Base-by-base conservation (phyloP, 495 filamentous ascomycete species). In the Penicillium angulare region DNA sequence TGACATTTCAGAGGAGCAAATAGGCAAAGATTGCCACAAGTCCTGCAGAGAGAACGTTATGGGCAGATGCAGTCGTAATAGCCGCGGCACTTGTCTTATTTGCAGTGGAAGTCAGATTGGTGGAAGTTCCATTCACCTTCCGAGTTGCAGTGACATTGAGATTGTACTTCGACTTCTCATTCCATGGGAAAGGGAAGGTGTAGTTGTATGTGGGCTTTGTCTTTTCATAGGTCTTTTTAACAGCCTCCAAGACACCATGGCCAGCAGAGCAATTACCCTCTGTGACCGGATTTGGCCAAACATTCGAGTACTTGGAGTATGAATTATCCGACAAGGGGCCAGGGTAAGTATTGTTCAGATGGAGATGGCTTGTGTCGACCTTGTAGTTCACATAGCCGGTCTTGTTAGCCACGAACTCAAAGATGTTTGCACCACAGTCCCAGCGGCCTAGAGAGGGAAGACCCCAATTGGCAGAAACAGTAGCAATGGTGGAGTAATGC, bases 371-470 rank as follows among this genome's bases (percentile, higher is more conserved):
- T 21, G 65, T 74, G 51, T 78, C 64, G 32, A 79, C 74, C 1
- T 71, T 48, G 35, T 68, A 74, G 55, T 80, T 87, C 48, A 62
- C 54, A 56, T 86, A 86, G 23, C 79, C 80, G 5, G 78, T 79
- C 56, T 72, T 70, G 46, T 81, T 76, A 18, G 83, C 79, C 20
- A 85, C 80, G 7, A 84, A 65, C 42, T 79, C 56, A 50, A 87
- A 83, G 13, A 88, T 74, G 49, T 89, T 89, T 27, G 86, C 85
- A 54, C 85, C 85, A 33, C 85, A 84, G 61, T 89, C 85, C 71
- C 83, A 87, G 55, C 86, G 75, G 13, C 86, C 86, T 10, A 89
- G 75, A 34, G 80, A 85, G 12, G 82, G 80, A 42, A 88, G 72
- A 13, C 67, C 79, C 82, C 83, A 88, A 72, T 90, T 90, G 2